Evolutionary conservation across 176 grass and related monocot species (phyloP).

Genomic region (Musa troglodytarum): DNA sequence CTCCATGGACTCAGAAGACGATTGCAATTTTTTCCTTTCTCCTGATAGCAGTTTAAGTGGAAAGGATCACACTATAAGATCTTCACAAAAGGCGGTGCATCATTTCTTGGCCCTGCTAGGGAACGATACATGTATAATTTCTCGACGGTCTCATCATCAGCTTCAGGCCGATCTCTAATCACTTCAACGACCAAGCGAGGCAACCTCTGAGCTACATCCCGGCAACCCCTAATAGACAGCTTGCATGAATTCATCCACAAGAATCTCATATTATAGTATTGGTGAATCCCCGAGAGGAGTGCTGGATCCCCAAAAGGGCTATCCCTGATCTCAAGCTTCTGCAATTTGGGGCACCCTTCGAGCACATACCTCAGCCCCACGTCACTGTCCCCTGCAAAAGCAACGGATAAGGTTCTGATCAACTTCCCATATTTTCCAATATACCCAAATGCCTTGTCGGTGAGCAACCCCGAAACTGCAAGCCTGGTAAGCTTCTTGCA

Average conservation of each 20-base stretch:
- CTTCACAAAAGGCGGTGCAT: conserved; percentile 4
- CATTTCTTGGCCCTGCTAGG: not conserved
- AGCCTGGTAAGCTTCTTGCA: conserved; percentile 21
- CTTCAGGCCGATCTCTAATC: not conserved
- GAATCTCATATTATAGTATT: conserved; percentile 22
- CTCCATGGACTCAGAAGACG: too few relatives aligned
- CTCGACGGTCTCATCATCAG: not conserved
- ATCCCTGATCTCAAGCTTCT: conserved; percentile 23
- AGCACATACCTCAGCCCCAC: not conserved
- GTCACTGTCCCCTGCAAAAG: conserved; percentile 11
- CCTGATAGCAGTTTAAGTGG: too few relatives aligned
- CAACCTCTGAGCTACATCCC: conserved; percentile 3
- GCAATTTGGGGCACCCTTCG: conserved; percentile 7
- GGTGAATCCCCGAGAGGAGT: conserved; percentile 3
- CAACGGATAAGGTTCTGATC: conserved; percentile 5
- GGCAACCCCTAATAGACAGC: conserved; percentile 4
- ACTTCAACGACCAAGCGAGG: conserved; percentile 15
- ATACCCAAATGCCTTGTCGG: conserved; percentile 8
- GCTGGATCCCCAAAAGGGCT: conserved; percentile 8
- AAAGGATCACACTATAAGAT: conserved; percentile 8
- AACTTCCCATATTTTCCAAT: conserved; percentile 8
- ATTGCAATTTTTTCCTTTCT: too few relatives aligned
- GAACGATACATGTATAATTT: conserved; percentile 13
- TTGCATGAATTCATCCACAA: conserved; percentile 19
- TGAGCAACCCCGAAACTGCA: conserved; percentile 12